Evolutionary conservation across 2,329 filamentous ascomycete genomes (phyloP).

Genomic region (Sarocladium strictum): DNA sequence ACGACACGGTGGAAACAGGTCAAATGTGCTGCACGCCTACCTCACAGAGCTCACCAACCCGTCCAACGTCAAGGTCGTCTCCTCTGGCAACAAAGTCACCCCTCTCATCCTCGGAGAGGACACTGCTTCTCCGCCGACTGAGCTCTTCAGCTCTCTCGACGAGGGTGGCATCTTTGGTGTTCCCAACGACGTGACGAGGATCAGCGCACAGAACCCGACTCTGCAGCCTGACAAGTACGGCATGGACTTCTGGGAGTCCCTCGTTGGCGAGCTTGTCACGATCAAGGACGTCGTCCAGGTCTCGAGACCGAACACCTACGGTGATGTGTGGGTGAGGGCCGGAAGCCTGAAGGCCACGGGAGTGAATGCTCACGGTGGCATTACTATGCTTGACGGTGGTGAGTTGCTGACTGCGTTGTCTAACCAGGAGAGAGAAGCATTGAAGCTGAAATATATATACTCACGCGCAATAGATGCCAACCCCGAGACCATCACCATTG

Average conservation of each 20-base stretch:
- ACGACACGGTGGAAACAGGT: slow-evolving; percentile 26
- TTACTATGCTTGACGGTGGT: slow-evolving; percentile 56
- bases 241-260: slow-evolving; percentile 68
- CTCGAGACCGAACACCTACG: slow-evolving; percentile 55
- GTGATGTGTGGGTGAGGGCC: slow-evolving; percentile 61
- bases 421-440: background rate
- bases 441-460: too few relatives aligned
- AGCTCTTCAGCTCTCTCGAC: slow-evolving; percentile 57
- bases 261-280: slow-evolving; percentile 62
- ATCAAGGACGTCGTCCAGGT: slow-evolving; percentile 51
- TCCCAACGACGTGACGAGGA: slow-evolving; percentile 53
- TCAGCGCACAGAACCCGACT: slow-evolving; percentile 54
- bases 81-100: slow-evolving; percentile 45
- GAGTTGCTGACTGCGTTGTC: slow-evolving; percentile 12
- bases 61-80: slow-evolving; percentile 45
- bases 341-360: slow-evolving; percentile 61
- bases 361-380: slow-evolving; percentile 54
- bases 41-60: slow-evolving; percentile 58
- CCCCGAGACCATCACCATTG: slow-evolving; percentile 62
- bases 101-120: slow-evolving; percentile 57
- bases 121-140: slow-evolving; percentile 51
- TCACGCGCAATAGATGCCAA: slow-evolving; percentile 48
- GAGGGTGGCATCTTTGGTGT: slow-evolving; percentile 58
- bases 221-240: slow-evolving; percentile 58
- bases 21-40: slow-evolving; percentile 50